A percentile compares a stretch with the other conserved stretches of the same genome.
Evolutionary conservation across 2,329 filamentous ascomycete genomes (phyloP).

Genomic region (Catunica adiposa): DNA sequence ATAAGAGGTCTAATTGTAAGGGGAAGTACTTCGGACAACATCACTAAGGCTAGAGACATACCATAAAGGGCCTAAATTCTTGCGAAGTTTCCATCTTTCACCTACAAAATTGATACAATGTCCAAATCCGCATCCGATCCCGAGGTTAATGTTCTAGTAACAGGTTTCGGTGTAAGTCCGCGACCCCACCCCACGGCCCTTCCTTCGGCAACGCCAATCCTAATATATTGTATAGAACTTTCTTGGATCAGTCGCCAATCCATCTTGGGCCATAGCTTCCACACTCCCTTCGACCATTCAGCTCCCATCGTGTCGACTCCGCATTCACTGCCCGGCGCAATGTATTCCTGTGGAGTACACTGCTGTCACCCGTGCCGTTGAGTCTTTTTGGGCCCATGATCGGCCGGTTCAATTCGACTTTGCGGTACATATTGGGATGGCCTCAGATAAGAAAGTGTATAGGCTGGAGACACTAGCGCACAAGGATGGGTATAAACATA

Average conservation of each 20-base stretch:
- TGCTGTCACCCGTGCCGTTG: neutral
- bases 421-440: conserved; percentile 68
- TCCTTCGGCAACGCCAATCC: neutral
- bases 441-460: conserved; percentile 46
- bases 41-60: too few relatives aligned
- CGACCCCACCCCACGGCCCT: neutral
- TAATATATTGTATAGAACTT: neutral
- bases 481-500: conserved; percentile 52
- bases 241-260: neutral
- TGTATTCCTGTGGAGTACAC: neutral
- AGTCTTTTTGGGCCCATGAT: neutral
- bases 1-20: too few relatives aligned
- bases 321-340: neutral
- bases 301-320: neutral
- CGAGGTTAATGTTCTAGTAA: neutral
- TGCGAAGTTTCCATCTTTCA: too few relatives aligned
- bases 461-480: conserved; percentile 54
- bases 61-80: too few relatives aligned
- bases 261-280: neutral
- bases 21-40: too few relatives aligned
- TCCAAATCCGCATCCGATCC: neutral
- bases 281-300: neutral
- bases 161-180: conserved; percentile 1
- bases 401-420: conserved; percentile 36
- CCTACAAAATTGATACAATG: too few relatives aligned